Evolutionary conservation across 2,329 filamentous ascomycete species (phyloP).

Genomic region (Cryphonectria radicalis): DNA sequence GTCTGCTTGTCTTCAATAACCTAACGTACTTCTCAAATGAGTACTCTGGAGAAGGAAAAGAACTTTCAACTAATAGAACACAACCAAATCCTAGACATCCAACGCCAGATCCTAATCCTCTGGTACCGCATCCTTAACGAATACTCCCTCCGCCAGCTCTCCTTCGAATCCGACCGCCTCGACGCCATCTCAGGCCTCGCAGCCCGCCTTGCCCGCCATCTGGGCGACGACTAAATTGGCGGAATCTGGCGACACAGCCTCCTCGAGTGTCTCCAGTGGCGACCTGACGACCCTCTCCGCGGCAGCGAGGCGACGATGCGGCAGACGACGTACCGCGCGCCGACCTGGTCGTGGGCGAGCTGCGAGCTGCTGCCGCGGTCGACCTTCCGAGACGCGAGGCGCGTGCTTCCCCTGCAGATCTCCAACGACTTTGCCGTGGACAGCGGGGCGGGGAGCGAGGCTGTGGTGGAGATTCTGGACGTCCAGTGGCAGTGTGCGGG

Average conservation of each 20-base stretch:
- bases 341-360: slow-evolving; percentile 20
- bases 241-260: slow-evolving; percentile 6
- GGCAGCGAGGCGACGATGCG: neutral
- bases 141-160: slow-evolving; percentile 15
- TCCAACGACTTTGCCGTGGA: slow-evolving; percentile 3
- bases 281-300: neutral
- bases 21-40: too few relatives aligned
- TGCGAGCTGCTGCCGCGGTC: slow-evolving; percentile 13
- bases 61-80: neutral
- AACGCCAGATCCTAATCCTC: neutral
- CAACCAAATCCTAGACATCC: neutral
- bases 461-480: neutral
- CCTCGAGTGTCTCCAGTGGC: slow-evolving; percentile 17
- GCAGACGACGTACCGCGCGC: slow-evolving; percentile 5
- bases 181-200: slow-evolving; percentile 18
- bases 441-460: neutral
- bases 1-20: neutral
- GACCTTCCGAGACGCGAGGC: slow-evolving; percentile 1
- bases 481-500: neutral
- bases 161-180: slow-evolving; percentile 16
- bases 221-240: slow-evolving; percentile 9
- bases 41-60: too few relatives aligned
- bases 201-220: neutral
- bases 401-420: neutral
- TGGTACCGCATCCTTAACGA: slow-evolving; percentile 16